Conservation (phyloP, 2,329 filamentous ascomycete species). For the Trichoderma sp. region DNA sequence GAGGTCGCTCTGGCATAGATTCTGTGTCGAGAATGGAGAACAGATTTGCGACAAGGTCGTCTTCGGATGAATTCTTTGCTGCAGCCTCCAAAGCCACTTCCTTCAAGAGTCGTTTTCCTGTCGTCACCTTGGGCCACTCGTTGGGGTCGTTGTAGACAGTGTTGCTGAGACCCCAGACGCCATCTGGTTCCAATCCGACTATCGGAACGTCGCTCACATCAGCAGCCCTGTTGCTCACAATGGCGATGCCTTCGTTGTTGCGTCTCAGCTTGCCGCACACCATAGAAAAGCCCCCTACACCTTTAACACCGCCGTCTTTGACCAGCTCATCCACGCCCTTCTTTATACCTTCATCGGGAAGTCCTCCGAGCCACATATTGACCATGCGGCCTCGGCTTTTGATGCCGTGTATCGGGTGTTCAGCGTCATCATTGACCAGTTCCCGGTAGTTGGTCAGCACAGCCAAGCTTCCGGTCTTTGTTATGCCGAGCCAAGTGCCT, state of each 20-base stretch:
- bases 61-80: slow-evolving; percentile 42
- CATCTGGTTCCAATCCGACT: slow-evolving; percentile 53
- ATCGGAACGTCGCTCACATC: slow-evolving; percentile 57
- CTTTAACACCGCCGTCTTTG: slow-evolving; percentile 54
- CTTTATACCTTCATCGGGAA: slow-evolving; percentile 48
- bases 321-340: slow-evolving; percentile 56
- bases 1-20: slow-evolving; percentile 49
- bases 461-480: slow-evolving; percentile 59
- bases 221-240: slow-evolving; percentile 63
- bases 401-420: slow-evolving; percentile 54
- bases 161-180: slow-evolving; percentile 64
- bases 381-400: slow-evolving; percentile 65
- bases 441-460: slow-evolving; percentile 70
- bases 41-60: slow-evolving; percentile 52
- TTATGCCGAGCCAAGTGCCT: slow-evolving; percentile 68
- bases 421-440: slow-evolving; percentile 45
- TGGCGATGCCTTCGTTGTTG: slow-evolving; percentile 54
- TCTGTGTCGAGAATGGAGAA: slow-evolving; percentile 59
- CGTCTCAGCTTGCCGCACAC: slow-evolving; percentile 61
- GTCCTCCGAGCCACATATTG: slow-evolving; percentile 59
- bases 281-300: slow-evolving; percentile 67
- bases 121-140: slow-evolving; percentile 62
- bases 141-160: slow-evolving; percentile 55
- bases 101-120: slow-evolving; percentile 50
- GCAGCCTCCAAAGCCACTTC: slow-evolving; percentile 45